Conservation (phyloP, 306 rosid species). For the Citrullus colocynthis region DNA sequence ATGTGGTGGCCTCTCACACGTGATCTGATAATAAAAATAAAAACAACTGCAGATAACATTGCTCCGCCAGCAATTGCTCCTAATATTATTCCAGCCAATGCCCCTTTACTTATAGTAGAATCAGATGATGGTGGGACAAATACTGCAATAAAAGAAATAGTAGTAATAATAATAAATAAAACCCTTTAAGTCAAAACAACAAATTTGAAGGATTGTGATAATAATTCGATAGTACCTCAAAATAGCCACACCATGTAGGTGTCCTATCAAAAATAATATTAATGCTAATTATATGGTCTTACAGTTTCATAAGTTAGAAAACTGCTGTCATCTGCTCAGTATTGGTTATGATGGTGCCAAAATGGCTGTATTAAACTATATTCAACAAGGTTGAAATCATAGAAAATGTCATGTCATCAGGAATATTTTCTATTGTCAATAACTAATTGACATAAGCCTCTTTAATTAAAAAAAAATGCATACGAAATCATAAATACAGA, state of each 20-base stretch:
- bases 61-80: conserved; percentile 65
- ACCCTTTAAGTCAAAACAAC: conserved; percentile 11
- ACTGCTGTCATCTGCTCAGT: neutral
- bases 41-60: conserved; percentile 45
- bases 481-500: neutral
- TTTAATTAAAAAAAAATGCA: neutral
- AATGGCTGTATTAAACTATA: neutral
- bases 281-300: neutral
- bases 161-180: neutral
- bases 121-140: conserved; percentile 7
- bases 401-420: neutral
- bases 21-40: conserved; percentile 44
- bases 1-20: conserved; percentile 18
- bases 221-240: neutral
- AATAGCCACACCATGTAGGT: neutral
- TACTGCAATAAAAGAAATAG: conserved; percentile 28
- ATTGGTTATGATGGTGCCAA: neutral
- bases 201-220: neutral
- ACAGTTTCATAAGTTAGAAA: neutral
- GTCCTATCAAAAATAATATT: neutral
- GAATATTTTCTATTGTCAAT: neutral
- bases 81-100: conserved; percentile 54
- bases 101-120: conserved; percentile 48
- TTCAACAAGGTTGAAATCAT: neutral
- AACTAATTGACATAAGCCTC: neutral